These are phyloP conservation scores for Pinus taeda DNA, from an alignment of 75 land plant species.

Conservation along the genomic window DNA sequence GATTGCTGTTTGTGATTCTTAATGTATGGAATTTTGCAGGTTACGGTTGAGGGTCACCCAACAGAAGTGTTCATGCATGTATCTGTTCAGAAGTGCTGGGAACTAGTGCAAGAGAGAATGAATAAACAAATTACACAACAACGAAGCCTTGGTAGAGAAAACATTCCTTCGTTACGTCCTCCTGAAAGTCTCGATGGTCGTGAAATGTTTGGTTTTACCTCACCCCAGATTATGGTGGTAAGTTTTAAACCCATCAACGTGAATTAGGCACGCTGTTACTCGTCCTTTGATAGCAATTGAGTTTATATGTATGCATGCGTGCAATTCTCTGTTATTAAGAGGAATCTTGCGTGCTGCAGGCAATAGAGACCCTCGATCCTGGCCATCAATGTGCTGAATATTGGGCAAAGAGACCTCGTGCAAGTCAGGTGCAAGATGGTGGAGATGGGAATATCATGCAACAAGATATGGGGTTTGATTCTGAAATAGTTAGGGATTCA, in stretches of 20 bases:
- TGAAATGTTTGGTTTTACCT: slow-evolving; percentile 85
- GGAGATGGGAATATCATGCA: not conserved
- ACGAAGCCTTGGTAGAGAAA: slow-evolving; percentile 10
- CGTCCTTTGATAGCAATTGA: not conserved
- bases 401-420: slow-evolving; percentile 36
- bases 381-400: slow-evolving; percentile 58
- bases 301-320: not conserved
- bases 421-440: slow-evolving; percentile 6
- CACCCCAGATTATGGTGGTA: slow-evolving; percentile 59
- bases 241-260: not conserved
- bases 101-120: slow-evolving; percentile 55
- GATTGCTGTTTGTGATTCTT: not conserved
- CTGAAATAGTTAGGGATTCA: not conserved
- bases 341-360: slow-evolving; percentile 39
- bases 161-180: slow-evolving; percentile 31
- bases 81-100: slow-evolving; percentile 72
- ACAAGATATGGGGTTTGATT: not conserved
- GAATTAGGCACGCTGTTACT: not conserved
- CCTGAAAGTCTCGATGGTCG: slow-evolving; percentile 51
- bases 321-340: not conserved
- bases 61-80: slow-evolving; percentile 35
- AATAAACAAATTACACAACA: slow-evolving; percentile 46
- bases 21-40: slow-evolving; percentile 33
- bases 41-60: slow-evolving; percentile 55
- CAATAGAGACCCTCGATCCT: slow-evolving; percentile 68